Conservation (phyloP, 192 early-diverging fungal species). For the Powellomyces hirtus region DNA sequence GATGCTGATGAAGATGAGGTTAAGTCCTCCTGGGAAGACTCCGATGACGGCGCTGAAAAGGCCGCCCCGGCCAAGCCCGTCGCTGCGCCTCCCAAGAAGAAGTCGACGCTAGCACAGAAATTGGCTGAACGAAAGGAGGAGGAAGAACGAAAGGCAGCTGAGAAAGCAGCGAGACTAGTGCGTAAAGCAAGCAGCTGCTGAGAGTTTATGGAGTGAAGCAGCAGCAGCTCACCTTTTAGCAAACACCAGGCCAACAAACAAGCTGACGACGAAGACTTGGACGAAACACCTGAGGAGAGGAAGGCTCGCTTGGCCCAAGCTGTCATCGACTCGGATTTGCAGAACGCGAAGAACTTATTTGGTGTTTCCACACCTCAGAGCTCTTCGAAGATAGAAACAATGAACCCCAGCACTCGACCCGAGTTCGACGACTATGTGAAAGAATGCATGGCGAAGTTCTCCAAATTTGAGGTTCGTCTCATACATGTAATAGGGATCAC, state of each 20-base stretch:
- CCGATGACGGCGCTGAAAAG: conserved; percentile 39
- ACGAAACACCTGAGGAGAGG: conserved; percentile 46
- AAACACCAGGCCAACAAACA: conserved; percentile 5
- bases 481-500: too few relatives aligned
- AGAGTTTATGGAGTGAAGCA: too few relatives aligned
- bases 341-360: conserved; percentile 51
- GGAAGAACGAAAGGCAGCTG: conserved; percentile 33
- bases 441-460: conserved; percentile 37
- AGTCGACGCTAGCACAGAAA: conserved; percentile 39
- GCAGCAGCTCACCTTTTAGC: too few relatives aligned
- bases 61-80: conserved; percentile 3
- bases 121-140: conserved; percentile 42
- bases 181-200: too few relatives aligned
- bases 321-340: conserved; percentile 47
- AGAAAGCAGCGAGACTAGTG: neutral
- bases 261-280: conserved; percentile 27
- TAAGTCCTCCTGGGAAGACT: conserved; percentile 42
- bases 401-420: conserved; percentile 39
- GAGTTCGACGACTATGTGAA: conserved; percentile 50
- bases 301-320: conserved; percentile 35
- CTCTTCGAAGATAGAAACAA: conserved; percentile 38
- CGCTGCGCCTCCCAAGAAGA: conserved; percentile 44
- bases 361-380: conserved; percentile 4
- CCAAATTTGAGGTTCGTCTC: conserved; percentile 40
- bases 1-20: conserved; percentile 34